Conservation (phyloP, 257 asterid species). For the Thymus quinquecostatus region DNA sequence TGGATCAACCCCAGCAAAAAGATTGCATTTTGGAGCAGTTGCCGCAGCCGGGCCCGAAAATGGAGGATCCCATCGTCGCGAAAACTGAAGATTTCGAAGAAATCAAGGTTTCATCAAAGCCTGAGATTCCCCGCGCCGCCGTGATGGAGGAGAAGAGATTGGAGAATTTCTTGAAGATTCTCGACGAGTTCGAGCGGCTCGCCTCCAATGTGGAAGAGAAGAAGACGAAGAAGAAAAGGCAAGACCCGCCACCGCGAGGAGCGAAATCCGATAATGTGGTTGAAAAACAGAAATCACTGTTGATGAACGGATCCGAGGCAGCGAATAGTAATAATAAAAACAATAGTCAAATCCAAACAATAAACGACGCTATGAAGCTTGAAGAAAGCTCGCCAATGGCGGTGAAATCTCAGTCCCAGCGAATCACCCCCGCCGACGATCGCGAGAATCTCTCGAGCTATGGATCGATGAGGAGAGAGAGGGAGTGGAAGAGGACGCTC, state of each 20-base stretch:
- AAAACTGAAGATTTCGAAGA: background rate
- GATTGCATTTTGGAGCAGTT: background rate
- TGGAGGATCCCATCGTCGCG: background rate
- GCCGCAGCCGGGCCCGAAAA: too few species aligned
- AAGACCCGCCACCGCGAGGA: constrained; percentile 28
- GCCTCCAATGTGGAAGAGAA: constrained; percentile 35
- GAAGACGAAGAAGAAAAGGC: constrained; percentile 24
- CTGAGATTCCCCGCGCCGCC: background rate
- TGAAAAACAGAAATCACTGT: constrained; percentile 26
- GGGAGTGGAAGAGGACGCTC: constrained; percentile 81
- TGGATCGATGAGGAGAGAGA: constrained; percentile 81
- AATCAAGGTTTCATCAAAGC: background rate
- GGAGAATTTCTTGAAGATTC: constrained; percentile 46
- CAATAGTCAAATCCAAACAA: background rate
- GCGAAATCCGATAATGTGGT: constrained; percentile 32
- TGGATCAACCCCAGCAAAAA: constrained; percentile 28
- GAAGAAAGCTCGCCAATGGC: constrained; percentile 22
- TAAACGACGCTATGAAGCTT: background rate
- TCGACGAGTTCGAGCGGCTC: constrained; percentile 47
- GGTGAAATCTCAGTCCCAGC: constrained; percentile 37
- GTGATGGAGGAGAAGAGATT: constrained; percentile 41
- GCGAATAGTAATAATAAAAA: background rate
- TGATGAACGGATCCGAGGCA: constrained; percentile 52
- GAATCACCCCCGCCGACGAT: background rate
- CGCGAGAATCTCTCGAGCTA: constrained; percentile 31